Conservation (phyloP, 75 land plant genomes). For the Cryptomeria japonica region DNA sequence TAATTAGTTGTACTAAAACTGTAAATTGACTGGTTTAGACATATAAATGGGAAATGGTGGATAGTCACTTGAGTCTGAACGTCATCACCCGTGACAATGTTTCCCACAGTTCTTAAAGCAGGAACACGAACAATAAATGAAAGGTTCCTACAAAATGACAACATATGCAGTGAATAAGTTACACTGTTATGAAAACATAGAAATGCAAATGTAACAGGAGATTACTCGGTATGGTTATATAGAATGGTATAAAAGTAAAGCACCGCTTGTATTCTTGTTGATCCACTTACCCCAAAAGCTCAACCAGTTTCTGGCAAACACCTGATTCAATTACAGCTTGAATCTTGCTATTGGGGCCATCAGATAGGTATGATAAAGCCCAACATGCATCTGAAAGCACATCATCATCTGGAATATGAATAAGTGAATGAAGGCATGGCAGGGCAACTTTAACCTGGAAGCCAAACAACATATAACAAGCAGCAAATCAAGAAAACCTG, state of each 20-base stretch:
- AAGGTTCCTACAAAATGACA: slow-evolving; percentile 47
- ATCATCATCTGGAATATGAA: slow-evolving; percentile 35
- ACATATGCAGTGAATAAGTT: background rate
- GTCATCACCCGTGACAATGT: slow-evolving; percentile 85
- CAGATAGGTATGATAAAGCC: slow-evolving; percentile 49
- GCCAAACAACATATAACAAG: background rate
- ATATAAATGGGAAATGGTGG: background rate
- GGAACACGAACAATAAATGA: slow-evolving; percentile 63
- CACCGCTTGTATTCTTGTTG: background rate
- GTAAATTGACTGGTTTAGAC: background rate
- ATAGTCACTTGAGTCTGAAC: slow-evolving; percentile 63
- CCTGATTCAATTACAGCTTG: slow-evolving; percentile 45
- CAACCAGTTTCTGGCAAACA: slow-evolving; percentile 16
- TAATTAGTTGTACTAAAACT: background rate
- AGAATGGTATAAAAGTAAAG: background rate
- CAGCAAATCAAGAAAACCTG: background rate
- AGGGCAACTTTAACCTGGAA: slow-evolving; percentile 38
- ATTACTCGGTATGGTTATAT: background rate
- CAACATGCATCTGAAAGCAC: slow-evolving; percentile 54
- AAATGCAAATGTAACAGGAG: background rate
- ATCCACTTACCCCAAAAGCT: slow-evolving; percentile 20
- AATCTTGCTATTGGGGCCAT: slow-evolving; percentile 36
- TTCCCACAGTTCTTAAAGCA: slow-evolving; percentile 54
- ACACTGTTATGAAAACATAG: background rate
- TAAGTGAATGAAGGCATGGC: slow-evolving; percentile 28